Base-by-base conservation (phyloP, 2,329 filamentous ascomycete genomes). In the Trichophyton schoenleinii region DNA sequence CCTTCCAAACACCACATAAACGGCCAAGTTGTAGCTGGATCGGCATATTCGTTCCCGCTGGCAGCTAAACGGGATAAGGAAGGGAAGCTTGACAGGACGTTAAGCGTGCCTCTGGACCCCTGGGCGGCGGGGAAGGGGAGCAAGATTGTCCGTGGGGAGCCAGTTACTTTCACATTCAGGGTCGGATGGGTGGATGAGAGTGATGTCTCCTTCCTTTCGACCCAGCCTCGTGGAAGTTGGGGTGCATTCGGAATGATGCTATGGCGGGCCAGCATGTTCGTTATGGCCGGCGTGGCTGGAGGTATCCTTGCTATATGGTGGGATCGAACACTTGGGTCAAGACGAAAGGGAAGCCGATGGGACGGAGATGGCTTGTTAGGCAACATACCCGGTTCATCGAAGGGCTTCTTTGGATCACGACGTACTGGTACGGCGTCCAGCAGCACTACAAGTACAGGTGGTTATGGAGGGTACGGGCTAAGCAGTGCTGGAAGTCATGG, bases 131-230 rank as follows among this genome's bases (percentile, higher is more conserved):
- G 69, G 58, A 80, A 74, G 77, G 80, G 76, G 3, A 77, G 78
- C 0, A 86, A 86, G 68, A 82, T 96, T 57, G 83, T 96, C 36
- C 95, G 96, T 65, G 91, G 92, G 11, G 91, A 97, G 73, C 83
- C 87, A 3, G 73, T 97, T 62, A 87, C 88, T 0, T 78, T 97
- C 67, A 81, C 79, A 52, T 88, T 97, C 69, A 87, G 84, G 46
- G 86, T 97, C 13, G 80, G 89, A 52, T 97, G 94, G 94, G 65
- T 78, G 57, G 70, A 77, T 59, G 72, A 76, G 5, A 72, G 71
- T n/a, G 68, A 70, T 41, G 69, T 73, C 1, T 70, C 73, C 63
- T 70, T 70, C 18, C 72, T 71, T 70, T 72, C 68, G 34, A 63
- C 68, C 57, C 60, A 64, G 4, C 65, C 64, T 3, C 5, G 6